These are phyloP conservation scores for Trypanosomatidae sp. DNA, from an alignment of 208 protist genomes.

Conservation along the genomic window DNA sequence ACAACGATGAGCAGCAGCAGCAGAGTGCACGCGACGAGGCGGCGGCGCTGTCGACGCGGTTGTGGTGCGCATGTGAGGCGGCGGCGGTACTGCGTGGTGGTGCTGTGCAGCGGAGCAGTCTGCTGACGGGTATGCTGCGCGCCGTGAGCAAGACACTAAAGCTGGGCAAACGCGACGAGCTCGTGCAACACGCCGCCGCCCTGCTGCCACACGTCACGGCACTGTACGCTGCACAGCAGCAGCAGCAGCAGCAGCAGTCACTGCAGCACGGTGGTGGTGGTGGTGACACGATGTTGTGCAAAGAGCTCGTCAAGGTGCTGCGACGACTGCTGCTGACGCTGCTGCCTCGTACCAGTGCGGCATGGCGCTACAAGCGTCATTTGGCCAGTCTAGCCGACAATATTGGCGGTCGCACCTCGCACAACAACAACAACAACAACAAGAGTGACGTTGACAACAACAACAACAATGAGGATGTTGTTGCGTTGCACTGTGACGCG, in stretches of 20 bases:
- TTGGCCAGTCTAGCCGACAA: constrained; percentile 57
- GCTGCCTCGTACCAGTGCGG: constrained; percentile 61
- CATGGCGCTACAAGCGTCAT: constrained; percentile 88
- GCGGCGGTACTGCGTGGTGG: not conserved
- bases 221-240: constrained; percentile 12
- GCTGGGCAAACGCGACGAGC: constrained; percentile 77
- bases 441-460: constrained; percentile 2
- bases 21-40: not conserved
- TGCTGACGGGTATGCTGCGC: constrained; percentile 70
- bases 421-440: not conserved
- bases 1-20: too few species aligned
- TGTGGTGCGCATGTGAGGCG: not conserved
- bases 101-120: constrained; percentile 2
- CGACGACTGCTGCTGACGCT: constrained; percentile 86
- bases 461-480: constrained; percentile 13
- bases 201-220: constrained; percentile 26
- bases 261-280: not conserved
- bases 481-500: constrained; percentile 46
- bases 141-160: constrained; percentile 88
- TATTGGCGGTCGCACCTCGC: constrained; percentile 13
- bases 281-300: constrained; percentile 66
- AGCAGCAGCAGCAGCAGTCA: too few species aligned
- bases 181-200: constrained; percentile 38
- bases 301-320: constrained; percentile 80
- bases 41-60: not conserved